These are phyloP conservation scores for Sechiopsis laciniata DNA, from an alignment of 306 rosid species.

Conservation along the genomic window DNA sequence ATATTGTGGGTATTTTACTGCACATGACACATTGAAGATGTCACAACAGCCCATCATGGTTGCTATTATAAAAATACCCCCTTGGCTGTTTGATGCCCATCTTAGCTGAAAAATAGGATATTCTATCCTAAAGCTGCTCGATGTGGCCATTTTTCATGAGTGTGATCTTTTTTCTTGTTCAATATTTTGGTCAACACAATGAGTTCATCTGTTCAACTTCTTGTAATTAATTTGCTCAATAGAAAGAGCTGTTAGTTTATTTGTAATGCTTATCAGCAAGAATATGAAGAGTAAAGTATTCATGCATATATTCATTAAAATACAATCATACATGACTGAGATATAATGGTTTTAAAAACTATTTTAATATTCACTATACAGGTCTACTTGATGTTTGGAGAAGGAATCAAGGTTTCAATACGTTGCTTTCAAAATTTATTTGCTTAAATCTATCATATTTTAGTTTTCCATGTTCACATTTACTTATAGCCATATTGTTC, in stretches of 20 bases:
- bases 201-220: neutral
- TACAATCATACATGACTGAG: neutral
- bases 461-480: neutral
- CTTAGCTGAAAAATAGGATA: no score
- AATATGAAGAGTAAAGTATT: neutral
- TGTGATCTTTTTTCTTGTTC: no score
- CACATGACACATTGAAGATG: neutral
- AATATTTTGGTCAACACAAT: no score
- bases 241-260: neutral
- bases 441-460: neutral
- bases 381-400: neutral
- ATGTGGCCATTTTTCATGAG: no score
- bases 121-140: no score
- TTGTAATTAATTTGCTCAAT: neutral
- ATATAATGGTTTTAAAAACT: neutral
- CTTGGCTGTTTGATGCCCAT: no score
- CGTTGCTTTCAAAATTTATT: constrained; percentile 7
- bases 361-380: neutral
- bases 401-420: neutral
- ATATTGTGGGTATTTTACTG: neutral
- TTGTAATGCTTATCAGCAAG: neutral
- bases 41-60: no score
- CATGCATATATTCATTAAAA: neutral
- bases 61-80: no score
- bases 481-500: neutral